Conservation (phyloP, 1,139 yeast genomes). For the Candida sojae region DNA sequence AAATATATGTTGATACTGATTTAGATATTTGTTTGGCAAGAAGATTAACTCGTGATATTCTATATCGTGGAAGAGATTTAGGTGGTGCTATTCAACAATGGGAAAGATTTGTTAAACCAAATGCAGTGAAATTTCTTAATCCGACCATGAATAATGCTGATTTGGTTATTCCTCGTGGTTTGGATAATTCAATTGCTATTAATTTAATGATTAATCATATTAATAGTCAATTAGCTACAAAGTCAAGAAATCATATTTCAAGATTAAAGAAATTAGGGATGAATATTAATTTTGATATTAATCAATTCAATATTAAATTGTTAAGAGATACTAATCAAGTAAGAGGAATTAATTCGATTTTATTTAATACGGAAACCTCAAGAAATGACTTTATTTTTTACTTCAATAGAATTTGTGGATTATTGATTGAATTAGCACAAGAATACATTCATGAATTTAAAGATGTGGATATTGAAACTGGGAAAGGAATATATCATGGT, state of each 20-base stretch:
- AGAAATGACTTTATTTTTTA: slow-evolving; percentile 83
- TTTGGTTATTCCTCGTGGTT: slow-evolving; percentile 83
- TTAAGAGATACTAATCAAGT: slow-evolving; percentile 69
- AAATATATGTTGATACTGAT: slow-evolving; percentile 91
- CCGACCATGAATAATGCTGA: slow-evolving; percentile 86
- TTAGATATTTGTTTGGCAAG: slow-evolving; percentile 89
- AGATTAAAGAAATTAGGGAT: slow-evolving; percentile 58
- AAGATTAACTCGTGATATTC: slow-evolving; percentile 81
- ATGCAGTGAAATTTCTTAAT: slow-evolving; percentile 72
- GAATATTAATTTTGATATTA: slow-evolving; percentile 31
- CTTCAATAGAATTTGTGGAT: slow-evolving; percentile 75
- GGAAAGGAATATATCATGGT: slow-evolving; percentile 44
- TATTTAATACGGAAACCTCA: slow-evolving; percentile 55
- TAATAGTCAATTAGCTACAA: slow-evolving; percentile 64
- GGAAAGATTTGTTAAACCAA: slow-evolving; percentile 90
- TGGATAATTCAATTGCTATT: slow-evolving; percentile 80
- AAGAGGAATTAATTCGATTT: slow-evolving; percentile 68
- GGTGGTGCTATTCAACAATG: slow-evolving; percentile 84
- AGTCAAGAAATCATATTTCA: slow-evolving; percentile 66
- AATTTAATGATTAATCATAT: slow-evolving; percentile 79
- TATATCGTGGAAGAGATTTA: slow-evolving; percentile 82
- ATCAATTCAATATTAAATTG: slow-evolving; percentile 30
- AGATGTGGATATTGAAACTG: slow-evolving; percentile 43
- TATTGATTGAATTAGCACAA: slow-evolving; percentile 67
- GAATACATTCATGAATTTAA: slow-evolving; percentile 41